These are phyloP conservation scores for Prunus padus DNA, from an alignment of 306 rosid genomes.

Conservation along the genomic window DNA sequence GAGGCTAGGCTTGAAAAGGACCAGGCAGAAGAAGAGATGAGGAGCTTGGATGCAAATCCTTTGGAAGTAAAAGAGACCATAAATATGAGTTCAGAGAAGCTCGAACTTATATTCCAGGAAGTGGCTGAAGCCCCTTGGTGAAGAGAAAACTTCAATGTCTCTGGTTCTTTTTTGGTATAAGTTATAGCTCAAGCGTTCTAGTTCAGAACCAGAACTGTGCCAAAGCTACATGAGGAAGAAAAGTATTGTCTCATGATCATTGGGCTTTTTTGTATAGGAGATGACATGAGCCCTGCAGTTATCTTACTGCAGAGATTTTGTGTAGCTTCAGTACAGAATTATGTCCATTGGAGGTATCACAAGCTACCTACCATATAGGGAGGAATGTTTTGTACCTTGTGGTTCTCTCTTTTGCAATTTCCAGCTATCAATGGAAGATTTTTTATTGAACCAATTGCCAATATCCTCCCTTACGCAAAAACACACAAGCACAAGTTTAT, in stretches of 20 bases:
- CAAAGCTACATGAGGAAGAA: not conserved
- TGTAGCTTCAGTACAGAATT: not conserved
- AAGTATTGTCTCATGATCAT: not conserved
- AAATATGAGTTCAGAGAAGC: slow-evolving; percentile 7
- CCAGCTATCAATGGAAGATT: not conserved
- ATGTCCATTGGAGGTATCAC: not conserved
- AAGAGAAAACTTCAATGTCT: slow-evolving; percentile 1
- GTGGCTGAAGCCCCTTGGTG: slow-evolving; percentile 52
- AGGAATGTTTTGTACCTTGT: not conserved
- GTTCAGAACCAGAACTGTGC: not conserved
- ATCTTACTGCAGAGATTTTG: not conserved
- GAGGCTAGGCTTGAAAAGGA: slow-evolving; percentile 27
- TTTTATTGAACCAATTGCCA: not conserved
- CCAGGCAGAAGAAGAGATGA: slow-evolving; percentile 19
- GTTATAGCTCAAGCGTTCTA: not conserved
- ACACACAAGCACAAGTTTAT: not conserved
- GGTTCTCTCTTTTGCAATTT: not conserved
- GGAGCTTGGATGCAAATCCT: not conserved
- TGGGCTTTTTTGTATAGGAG: not conserved
- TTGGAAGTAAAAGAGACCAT: not conserved
- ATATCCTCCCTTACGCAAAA: too few species aligned
- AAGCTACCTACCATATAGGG: not conserved
- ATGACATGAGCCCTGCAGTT: not conserved
- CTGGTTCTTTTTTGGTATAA: not conserved
- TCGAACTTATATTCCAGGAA: slow-evolving; percentile 35